Evolutionary conservation across 352 stramenopile genomes (phyloP).

Genomic region (Globisporangium yorkense): DNA sequence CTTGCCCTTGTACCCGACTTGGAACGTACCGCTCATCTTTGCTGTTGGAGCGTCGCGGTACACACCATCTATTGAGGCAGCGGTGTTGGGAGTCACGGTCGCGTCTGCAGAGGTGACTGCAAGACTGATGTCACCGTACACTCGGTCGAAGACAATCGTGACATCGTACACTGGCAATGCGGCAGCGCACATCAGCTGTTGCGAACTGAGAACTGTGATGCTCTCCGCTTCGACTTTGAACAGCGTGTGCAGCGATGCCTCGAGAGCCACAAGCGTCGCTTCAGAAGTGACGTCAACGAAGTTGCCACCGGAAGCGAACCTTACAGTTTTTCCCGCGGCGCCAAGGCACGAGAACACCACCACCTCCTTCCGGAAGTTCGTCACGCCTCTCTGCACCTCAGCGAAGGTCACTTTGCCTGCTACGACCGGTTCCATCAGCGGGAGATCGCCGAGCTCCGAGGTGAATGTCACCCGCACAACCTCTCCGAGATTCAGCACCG

Average conservation of each 20-base stretch:
- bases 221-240: constrained; percentile 50
- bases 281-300: constrained; percentile 14
- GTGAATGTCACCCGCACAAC: constrained; percentile 59
- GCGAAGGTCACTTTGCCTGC: constrained; percentile 18
- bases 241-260: constrained; percentile 35
- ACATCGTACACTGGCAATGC: constrained; percentile 20
- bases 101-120: constrained; percentile 14
- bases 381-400: constrained; percentile 24
- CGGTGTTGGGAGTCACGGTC: constrained; percentile 19
- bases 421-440: constrained; percentile 20
- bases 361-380: constrained; percentile 66
- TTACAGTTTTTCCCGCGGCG: constrained; percentile 20
- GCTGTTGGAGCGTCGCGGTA: constrained; percentile 36
- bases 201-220: constrained; percentile 47
- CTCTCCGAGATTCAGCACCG: constrained; percentile 13
- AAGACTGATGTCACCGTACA: constrained; percentile 47
- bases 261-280: constrained; percentile 23
- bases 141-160: constrained; percentile 55
- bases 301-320: constrained; percentile 19
- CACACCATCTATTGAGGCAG: constrained; percentile 46
- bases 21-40: constrained; percentile 77
- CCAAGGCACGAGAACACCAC: constrained; percentile 49
- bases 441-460: constrained; percentile 36
- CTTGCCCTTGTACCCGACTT: constrained; percentile 54
- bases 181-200: constrained; percentile 35